Evolutionary conservation across 2,329 filamentous ascomycete genomes (phyloP).

Genomic region (Claviceps humidiphila): DNA sequence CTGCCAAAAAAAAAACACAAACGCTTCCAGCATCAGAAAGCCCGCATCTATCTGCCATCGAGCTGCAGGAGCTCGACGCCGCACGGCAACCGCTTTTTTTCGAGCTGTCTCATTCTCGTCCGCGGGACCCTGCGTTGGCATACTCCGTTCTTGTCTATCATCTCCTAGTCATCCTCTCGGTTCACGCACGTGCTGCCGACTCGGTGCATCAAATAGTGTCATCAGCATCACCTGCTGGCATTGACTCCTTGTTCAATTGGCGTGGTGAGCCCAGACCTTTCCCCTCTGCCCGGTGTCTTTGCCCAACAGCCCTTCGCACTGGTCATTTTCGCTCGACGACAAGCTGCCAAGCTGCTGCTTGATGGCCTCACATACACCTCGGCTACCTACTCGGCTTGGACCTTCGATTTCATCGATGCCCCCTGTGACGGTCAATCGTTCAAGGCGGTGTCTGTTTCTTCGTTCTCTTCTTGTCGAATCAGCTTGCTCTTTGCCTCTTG

Average conservation of each 20-base stretch:
- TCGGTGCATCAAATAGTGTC: background rate
- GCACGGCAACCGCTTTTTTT: background rate
- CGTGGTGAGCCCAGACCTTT: background rate
- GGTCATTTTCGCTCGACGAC: too few species aligned
- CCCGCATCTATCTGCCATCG: too few species aligned
- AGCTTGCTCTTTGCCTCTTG: background rate
- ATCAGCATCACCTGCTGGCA: background rate
- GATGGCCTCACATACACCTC: background rate
- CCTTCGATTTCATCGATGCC: background rate
- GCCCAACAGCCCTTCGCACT: too few species aligned
- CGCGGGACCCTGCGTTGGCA: background rate
- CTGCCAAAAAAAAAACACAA: too few species aligned
- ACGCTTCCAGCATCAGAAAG: too few species aligned
- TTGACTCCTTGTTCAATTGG: background rate
- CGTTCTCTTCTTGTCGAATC: background rate
- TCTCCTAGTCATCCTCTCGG: background rate
- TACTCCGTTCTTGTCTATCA: constrained; percentile 1
- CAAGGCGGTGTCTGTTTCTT: background rate
- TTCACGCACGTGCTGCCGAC: background rate
- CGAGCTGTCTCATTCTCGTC: background rate
- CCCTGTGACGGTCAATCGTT: background rate
- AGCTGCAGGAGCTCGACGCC: too few species aligned
- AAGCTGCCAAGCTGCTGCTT: background rate
- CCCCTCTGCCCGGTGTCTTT: background rate
- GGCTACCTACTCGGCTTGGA: background rate